phyloP scores from a whole-genome alignment of 805 yeast genomes.

The Tetrapisispora nanseiensis region DNA sequence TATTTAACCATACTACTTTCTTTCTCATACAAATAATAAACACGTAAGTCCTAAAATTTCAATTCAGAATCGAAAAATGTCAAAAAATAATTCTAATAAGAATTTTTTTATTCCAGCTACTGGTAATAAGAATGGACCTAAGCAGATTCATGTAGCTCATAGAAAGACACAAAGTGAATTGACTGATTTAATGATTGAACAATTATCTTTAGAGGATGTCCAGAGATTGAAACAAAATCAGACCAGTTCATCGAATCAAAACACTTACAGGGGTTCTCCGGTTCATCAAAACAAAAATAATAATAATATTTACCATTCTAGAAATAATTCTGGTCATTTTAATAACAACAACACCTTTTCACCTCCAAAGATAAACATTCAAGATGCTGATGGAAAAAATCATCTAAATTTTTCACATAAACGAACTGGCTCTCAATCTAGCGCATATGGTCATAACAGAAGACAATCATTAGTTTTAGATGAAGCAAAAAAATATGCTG shows the following conservation, averaged over 20 bases:
- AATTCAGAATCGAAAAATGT: background rate
- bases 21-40: no score
- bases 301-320: slow-evolving; percentile 26
- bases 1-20: background rate
- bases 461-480: slow-evolving; percentile 86
- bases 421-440: slow-evolving; percentile 38
- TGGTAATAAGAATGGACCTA: slow-evolving; percentile 36
- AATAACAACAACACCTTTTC: slow-evolving; percentile 11
- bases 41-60: no score
- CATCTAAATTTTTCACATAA: slow-evolving; percentile 31
- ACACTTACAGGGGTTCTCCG: slow-evolving; percentile 21
- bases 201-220: slow-evolving; percentile 69
- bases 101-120: slow-evolving; percentile 17
- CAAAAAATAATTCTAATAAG: background rate
- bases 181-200: slow-evolving; percentile 87
- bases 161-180: slow-evolving; percentile 89
- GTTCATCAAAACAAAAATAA: slow-evolving; percentile 10
- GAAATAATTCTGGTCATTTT: slow-evolving; percentile 27
- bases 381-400: slow-evolving; percentile 7
- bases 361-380: slow-evolving; percentile 7
- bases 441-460: slow-evolving; percentile 69
- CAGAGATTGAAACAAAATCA: slow-evolving; percentile 83
- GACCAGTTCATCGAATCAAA: background rate
- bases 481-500: slow-evolving; percentile 95
- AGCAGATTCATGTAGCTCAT: slow-evolving; percentile 85